Percentiles rank a stretch among this genome's conserved stretches.
These are phyloP conservation scores for Aspergillus intermedius DNA, from an alignment of 2,329 filamentous ascomycete species.

Conservation along the genomic window DNA sequence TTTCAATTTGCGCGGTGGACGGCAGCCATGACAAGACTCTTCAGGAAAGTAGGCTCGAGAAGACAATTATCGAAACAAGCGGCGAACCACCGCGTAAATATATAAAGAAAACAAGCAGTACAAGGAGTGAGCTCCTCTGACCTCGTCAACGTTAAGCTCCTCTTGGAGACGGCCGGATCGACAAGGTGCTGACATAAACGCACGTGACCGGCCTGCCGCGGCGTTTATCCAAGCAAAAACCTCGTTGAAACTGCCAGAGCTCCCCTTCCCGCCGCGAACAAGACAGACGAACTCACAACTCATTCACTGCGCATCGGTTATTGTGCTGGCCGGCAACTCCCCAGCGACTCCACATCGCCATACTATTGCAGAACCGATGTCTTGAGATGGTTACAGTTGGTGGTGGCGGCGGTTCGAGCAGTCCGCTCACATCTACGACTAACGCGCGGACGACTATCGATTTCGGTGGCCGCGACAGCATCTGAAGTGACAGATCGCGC, in stretches of 20 bases:
- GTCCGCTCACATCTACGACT: constrained; percentile 29
- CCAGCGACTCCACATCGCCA: background rate
- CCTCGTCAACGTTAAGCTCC: background rate
- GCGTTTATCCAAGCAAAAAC: constrained; percentile 13
- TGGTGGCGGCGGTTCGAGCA: constrained; percentile 32
- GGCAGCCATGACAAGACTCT: constrained; percentile 8
- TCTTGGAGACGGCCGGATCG: background rate
- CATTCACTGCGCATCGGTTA: constrained; percentile 11
- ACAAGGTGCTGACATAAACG: constrained; percentile 9
- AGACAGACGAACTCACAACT: constrained; percentile 6
- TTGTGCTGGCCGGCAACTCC: constrained; percentile 2
- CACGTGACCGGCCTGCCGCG: constrained; percentile 11
- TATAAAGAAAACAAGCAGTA: too few relatives aligned
- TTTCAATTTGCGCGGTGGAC: constrained; percentile 6
- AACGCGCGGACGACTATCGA: constrained; percentile 24
- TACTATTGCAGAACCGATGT: constrained; percentile 5
- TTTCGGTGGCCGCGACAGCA: constrained; percentile 15
- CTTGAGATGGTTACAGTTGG: constrained; percentile 35
- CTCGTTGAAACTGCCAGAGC: constrained; percentile 13
- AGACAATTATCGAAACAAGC: background rate
- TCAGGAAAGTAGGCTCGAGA: background rate
- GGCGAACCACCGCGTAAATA: background rate
- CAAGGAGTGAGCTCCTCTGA: too few relatives aligned
- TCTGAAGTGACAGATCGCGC: constrained; percentile 12
- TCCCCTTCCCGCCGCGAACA: constrained; percentile 16